Base-by-base conservation (phyloP, 163 green algal genomes). In the Scenedesmus sp. region DNA sequence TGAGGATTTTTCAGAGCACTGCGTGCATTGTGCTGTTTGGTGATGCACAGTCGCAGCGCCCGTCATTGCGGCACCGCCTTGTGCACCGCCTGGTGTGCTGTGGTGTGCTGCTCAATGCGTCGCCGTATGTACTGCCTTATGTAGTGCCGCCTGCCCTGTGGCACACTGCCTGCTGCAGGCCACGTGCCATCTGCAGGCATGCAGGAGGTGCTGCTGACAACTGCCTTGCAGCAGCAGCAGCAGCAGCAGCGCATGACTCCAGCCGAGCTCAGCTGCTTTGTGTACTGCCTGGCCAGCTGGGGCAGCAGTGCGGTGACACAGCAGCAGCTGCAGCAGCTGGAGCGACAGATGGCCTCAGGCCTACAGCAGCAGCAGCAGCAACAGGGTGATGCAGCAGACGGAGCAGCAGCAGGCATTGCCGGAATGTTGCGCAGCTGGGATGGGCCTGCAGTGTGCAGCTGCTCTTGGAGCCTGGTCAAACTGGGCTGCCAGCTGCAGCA, bases 391-490 rank as follows among this genome's bases (percentile, higher is more conserved):
- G 22, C 3, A 24, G 40, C 9, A 4, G 35, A 10, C n/a, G 35
- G 43, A 85, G 85, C 70, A 84, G 85, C 68, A 85, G 85, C 73
- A 49, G 43, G n/a, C 10, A 16, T 70, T 12, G 22, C 40, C 40
- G 18, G 22, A 6, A 30, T 44, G 61, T 43, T 4, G 20, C 37
- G 24, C 30, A 37, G 53, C 44, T 85, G 70, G 85, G 85, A 90
- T 35, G 85, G 43, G 7, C 43, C 85, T 43, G 70, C 85, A 46
- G 44, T 90, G 6, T 90, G 85, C 56, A 91, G 78, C 87, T 81
- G 53, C 78, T 87, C 37, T 26, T 70, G 42, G 49, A 33, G 33
- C 4, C 44, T 91, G 43, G 78, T 40, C 20, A 78, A 30, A 5
- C 72, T 91, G 2, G 85, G 85, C n/a, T 22, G 40, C 24, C 30